Conservation (phyloP, 1,284 basidiomycete genomes). For the Cystobasidiaceae sp. region DNA sequence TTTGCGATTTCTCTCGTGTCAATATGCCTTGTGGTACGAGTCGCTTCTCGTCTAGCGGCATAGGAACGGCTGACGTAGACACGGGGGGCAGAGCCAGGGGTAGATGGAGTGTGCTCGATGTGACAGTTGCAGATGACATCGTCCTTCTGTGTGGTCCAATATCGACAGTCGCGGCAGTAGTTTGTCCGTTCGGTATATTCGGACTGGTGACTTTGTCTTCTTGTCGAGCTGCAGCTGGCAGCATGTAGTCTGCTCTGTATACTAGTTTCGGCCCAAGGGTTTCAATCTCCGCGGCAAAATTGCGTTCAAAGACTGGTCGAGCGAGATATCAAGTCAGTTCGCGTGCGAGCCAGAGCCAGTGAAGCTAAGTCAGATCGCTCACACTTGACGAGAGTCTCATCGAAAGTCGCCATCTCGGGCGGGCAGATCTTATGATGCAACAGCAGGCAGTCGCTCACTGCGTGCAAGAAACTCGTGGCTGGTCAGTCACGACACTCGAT, state of each 20-base stretch:
- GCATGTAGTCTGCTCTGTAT: not conserved
- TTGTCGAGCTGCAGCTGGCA: not conserved
- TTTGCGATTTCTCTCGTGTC: not conserved
- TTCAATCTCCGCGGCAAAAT: slow-evolving; percentile 77
- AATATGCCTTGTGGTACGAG: not conserved
- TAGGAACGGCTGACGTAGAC: not conserved
- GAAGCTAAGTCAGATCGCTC: too few relatives aligned
- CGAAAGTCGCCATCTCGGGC: slow-evolving; percentile 81
- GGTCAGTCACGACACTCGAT: not conserved
- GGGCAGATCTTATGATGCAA: slow-evolving; percentile 78
- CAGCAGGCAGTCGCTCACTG: slow-evolving; percentile 75
- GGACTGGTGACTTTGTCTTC: not conserved
- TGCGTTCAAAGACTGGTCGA: slow-evolving; percentile 67
- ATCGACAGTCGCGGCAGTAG: not conserved
- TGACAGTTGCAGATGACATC: slow-evolving; percentile 1
- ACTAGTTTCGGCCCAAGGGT: slow-evolving; percentile 38
- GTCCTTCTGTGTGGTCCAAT: slow-evolving; percentile 9
- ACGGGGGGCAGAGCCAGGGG: slow-evolving; percentile 16
- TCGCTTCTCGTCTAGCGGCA: not conserved
- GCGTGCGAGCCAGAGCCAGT: too few relatives aligned
- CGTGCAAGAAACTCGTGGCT: not conserved
- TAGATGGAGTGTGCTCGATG: slow-evolving; percentile 13
- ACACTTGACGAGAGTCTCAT: slow-evolving; percentile 75
- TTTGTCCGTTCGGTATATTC: not conserved
- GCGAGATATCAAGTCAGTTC: not conserved